Base-by-base conservation (phyloP, 148 eudicot species). In the Bassia scoparia region DNA sequence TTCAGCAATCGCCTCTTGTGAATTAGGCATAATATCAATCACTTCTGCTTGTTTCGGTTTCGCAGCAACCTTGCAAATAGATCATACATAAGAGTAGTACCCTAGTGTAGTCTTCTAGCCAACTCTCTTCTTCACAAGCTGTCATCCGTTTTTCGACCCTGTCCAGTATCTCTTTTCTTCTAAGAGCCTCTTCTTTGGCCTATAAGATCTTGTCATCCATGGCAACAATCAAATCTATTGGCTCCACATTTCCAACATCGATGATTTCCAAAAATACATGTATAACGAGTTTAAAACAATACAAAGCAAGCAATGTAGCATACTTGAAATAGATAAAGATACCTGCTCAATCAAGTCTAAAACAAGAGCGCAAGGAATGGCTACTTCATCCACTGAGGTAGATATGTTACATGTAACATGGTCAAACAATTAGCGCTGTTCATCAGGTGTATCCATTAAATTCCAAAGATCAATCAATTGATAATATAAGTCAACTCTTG, bases 41-140 rank as follows among this genome's bases (percentile, higher is more conserved):
- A n/a, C n/a, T n/a, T n/a, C n/a, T n/a, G n/a, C n/a, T n/a, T n/a
- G n/a, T n/a, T n/a, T n/a, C n/a, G n/a, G n/a, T n/a, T n/a, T n/a
- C n/a, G n/a, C n/a, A 31, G 8, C n/a, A 21, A 46, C 34, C 75
- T 26, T 16, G 17, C 21, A 21, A 60, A 30, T 23, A 70, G 26
- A 61, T 29, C 14, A 31, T 34, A 70, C 2, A 50, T 7, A 58
- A 41, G 44, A 29, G 33, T 26, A 29, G 13, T 85, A 96, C 99
- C 92, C 97, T 85, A 63, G 84, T 96, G 70, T 96, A 96, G 80
- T 96, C 99, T 79, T 96, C 99, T 72, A 96, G 99, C 99, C 99
- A 96, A 58, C 99, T 96, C 85, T 96, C 99, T 84, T 96, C 99
- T 87, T 96, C 99, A 87, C 99, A 96, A 50, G 99, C 96, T n/a